A percentile compares a stretch with the other conserved stretches of the same genome.
phyloP scores from a whole-genome alignment of 805 yeast genomes.

The Candida maesae region DNA sequence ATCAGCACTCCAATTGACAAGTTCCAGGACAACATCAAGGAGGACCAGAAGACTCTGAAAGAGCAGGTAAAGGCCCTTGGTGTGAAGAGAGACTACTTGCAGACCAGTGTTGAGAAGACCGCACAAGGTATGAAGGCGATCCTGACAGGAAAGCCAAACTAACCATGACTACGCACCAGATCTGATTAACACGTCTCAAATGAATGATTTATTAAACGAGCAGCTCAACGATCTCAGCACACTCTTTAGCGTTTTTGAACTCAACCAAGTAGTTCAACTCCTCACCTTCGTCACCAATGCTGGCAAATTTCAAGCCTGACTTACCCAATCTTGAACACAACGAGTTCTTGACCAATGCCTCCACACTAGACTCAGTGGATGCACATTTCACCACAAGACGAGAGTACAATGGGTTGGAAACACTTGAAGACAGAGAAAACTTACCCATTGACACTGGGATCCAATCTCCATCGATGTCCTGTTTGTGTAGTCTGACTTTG shows the following conservation, averaged over 20 bases:
- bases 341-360: slow-evolving; percentile 16
- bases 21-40: slow-evolving; percentile 45
- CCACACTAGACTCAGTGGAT: slow-evolving; percentile 4
- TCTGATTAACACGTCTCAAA: too few relatives aligned
- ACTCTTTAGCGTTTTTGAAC: slow-evolving; percentile 20
- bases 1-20: slow-evolving; percentile 39
- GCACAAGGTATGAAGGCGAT: slow-evolving; percentile 54
- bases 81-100: slow-evolving; percentile 69
- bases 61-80: slow-evolving; percentile 59
- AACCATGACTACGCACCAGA: too few relatives aligned
- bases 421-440: slow-evolving; percentile 19
- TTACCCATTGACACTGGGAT: slow-evolving; percentile 24
- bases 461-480: slow-evolving; percentile 25
- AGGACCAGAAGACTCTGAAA: slow-evolving; percentile 49
- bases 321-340: slow-evolving; percentile 22
- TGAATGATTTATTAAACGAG: slow-evolving; percentile 10
- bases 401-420: slow-evolving; percentile 21
- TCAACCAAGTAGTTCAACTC: slow-evolving; percentile 22
- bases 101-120: slow-evolving; percentile 74
- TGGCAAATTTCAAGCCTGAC: slow-evolving; percentile 21
- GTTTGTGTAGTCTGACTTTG: slow-evolving; percentile 24
- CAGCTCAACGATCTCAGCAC: slow-evolving; percentile 21
- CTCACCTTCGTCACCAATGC: slow-evolving; percentile 20
- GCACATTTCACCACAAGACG: slow-evolving; percentile 14
- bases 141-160: slow-evolving; percentile 18